A percentile compares a stretch with the other conserved stretches of the same genome.
phyloP scores from a whole-genome alignment of 352 stramenopile genomes.

The Pythium aristosporum region DNA sequence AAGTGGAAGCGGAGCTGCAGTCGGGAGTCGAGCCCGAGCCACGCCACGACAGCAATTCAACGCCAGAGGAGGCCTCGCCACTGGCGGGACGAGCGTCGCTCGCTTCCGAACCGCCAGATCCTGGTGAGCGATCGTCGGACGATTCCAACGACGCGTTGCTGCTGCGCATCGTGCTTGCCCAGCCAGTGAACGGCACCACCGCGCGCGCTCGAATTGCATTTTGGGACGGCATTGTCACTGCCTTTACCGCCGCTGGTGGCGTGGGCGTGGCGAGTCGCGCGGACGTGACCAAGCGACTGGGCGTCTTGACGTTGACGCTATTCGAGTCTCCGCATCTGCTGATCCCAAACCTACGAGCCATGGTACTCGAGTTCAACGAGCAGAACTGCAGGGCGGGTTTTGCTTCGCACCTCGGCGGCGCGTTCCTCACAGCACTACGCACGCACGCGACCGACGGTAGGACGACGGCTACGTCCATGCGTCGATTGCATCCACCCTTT shows the following conservation, averaged over 20 bases:
- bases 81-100: too few species aligned
- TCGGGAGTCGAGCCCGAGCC: not conserved
- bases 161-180: not conserved
- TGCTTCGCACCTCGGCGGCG: not conserved
- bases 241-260: not conserved
- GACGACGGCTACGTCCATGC: too few species aligned
- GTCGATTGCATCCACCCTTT: too few species aligned
- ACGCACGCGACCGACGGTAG: not conserved
- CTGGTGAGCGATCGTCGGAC: not conserved
- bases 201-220: not conserved
- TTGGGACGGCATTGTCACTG: not conserved
- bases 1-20: too few species aligned
- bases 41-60: too few species aligned
- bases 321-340: not conserved
- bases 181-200: not conserved
- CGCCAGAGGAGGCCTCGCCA: too few species aligned
- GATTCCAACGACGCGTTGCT: not conserved
- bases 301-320: not conserved
- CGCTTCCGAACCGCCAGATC: too few species aligned
- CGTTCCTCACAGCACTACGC: not conserved
- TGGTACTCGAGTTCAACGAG: slow-evolving; percentile 2
- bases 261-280: not conserved
- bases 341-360: not conserved
- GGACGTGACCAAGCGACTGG: not conserved
- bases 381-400: not conserved